phyloP scores from a whole-genome alignment of 2,329 filamentous ascomycete species.

The Cryphonectria parasitica region DNA sequence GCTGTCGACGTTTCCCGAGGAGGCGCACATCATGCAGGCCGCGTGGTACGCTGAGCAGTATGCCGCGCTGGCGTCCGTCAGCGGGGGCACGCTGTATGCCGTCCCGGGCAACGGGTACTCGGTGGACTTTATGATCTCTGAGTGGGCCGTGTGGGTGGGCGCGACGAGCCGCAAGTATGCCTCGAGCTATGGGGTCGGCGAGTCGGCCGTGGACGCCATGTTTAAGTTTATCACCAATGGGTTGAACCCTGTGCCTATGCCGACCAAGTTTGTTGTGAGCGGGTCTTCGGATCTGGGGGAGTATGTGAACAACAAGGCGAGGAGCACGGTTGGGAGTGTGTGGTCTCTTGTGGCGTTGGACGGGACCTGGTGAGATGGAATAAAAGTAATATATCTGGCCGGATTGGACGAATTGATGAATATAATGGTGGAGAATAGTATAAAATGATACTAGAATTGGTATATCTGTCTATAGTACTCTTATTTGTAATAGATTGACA shows the following conservation, averaged over 20 bases:
- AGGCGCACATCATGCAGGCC: slow-evolving; percentile 12
- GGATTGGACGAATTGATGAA: too few relatives aligned
- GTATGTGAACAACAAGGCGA: slow-evolving; percentile 22
- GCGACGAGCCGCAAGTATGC: slow-evolving; percentile 19
- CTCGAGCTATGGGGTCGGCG: slow-evolving; percentile 9
- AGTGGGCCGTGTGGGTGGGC: slow-evolving; percentile 25
- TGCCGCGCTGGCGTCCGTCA: slow-evolving; percentile 10
- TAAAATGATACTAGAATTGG: not conserved
- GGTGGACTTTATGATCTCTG: slow-evolving; percentile 24
- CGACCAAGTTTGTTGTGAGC: slow-evolving; percentile 24
- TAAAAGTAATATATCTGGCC: not conserved
- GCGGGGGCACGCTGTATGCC: slow-evolving; percentile 22
- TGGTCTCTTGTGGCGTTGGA: slow-evolving; percentile 24
- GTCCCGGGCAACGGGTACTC: slow-evolving; percentile 13
- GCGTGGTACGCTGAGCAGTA: slow-evolving; percentile 16
- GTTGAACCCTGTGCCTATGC: slow-evolving; percentile 22
- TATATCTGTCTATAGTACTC: not conserved
- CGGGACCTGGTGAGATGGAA: slow-evolving; percentile 26
- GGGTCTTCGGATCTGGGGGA: slow-evolving; percentile 10
- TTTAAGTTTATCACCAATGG: slow-evolving; percentile 16
- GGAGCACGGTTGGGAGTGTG: slow-evolving; percentile 22
- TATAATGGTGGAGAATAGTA: too few relatives aligned
- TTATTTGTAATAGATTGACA: not conserved
- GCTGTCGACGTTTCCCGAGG: slow-evolving; percentile 17
- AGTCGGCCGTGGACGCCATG: slow-evolving; percentile 17